Conservation (phyloP, 352 stramenopile species). For the Pythium guiyangense region DNA sequence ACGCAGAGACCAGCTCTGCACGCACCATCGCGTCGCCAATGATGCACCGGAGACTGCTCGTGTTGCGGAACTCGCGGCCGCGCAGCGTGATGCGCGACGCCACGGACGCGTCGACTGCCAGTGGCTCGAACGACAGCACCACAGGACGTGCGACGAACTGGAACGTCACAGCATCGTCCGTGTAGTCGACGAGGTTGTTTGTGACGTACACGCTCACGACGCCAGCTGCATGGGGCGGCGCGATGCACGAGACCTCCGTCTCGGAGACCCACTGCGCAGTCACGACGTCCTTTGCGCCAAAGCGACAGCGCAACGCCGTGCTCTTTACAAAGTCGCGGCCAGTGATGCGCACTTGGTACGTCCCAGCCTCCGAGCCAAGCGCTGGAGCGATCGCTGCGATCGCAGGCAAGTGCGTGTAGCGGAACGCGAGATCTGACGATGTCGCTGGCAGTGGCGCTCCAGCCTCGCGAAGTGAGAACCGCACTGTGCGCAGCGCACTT, state of each 20-base stretch:
- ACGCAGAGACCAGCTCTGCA: conserved; percentile 21
- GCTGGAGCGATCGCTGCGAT: conserved; percentile 14
- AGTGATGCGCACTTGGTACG: conserved; percentile 23
- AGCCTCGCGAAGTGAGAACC: conserved; percentile 19
- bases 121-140: conserved; percentile 29
- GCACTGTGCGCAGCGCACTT: conserved; percentile 13
- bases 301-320: conserved; percentile 30
- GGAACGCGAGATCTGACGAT: conserved; percentile 11
- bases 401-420: conserved; percentile 19
- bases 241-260: conserved; percentile 22
- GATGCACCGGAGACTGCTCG: conserved; percentile 25
- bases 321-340: conserved; percentile 33
- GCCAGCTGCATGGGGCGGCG: conserved; percentile 20
- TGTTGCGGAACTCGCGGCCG: conserved; percentile 35
- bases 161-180: conserved; percentile 20
- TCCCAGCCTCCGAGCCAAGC: conserved; percentile 23
- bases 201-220: conserved; percentile 37
- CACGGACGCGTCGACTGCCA: conserved; percentile 7
- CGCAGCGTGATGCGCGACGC: conserved; percentile 13
- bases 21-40: conserved; percentile 25
- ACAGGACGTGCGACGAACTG: conserved; percentile 32
- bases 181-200: conserved; percentile 60
- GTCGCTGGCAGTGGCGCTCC: conserved; percentile 1
- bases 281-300: conserved; percentile 29
- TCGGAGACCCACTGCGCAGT: conserved; percentile 31